Evolutionary conservation across 805 yeast genomes (phyloP), one percentile per base, ranked within the genome.

Genomic region (Candida dajiaensis): DNA sequence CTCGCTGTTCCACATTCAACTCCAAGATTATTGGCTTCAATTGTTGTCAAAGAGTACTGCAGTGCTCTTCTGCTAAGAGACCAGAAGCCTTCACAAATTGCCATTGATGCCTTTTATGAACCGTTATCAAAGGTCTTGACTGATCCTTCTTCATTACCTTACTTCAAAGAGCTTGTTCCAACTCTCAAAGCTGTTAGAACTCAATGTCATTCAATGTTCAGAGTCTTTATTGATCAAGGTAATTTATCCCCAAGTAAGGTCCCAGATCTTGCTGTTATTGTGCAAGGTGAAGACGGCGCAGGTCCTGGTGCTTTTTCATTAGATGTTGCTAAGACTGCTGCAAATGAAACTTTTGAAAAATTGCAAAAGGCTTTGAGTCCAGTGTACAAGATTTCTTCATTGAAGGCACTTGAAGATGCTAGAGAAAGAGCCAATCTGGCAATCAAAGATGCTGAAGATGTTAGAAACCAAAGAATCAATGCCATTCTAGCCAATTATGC

Each of bases 201-300:
- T 0, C 90, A 89, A 48, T 89, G 97, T 62, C 80, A 86, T 56
- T 89, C 92, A 43, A 66, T 94, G 44, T 77, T 89, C 52, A 81
- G 83, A 45, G 80, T 89, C 1, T 87, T 94, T 64, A 77, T 81
- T 36, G 89, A 83, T 42, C 77, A 73, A 28, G 97, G 92, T 5
- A 85, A 83, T 63, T 64, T 92, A 19, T 73, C 92, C 1, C 76
- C 80, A 12, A 71, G 76, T 19, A 84, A 83, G 59, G 63, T 89
- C 6, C 97, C 97, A 0, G 85, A 81, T 45, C 64, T 94, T 18
- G 94, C 99, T 0, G 82, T 89, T 6, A 81, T 90, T 10, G 97
- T 92, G 4, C 92, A 89, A 64, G 99, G 99, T 31, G 98, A 94
- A 61, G 73, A 80, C 1, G 95, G 87, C 49, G 96, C 97, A 2